Conservation (phyloP, 2,329 filamentous ascomycete species). For the Colletotrichum sp. region DNA sequence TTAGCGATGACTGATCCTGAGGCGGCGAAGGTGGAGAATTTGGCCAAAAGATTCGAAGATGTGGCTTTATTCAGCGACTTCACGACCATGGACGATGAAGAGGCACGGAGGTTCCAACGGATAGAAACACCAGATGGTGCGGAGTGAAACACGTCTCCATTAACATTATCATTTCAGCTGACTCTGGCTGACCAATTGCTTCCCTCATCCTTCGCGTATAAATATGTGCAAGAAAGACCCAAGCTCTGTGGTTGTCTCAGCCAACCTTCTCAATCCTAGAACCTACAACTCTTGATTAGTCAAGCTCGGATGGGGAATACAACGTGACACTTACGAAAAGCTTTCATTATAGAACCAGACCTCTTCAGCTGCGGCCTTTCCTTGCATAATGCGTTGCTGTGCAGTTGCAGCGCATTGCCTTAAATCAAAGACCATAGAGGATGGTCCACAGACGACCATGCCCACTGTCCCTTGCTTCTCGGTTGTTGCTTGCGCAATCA, state of each 20-base stretch:
- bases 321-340: constrained; percentile 24
- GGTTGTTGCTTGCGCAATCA: neutral
- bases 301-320: no score
- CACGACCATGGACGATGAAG: neutral
- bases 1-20: constrained; percentile 38
- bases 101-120: neutral
- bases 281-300: neutral
- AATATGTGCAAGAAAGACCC: neutral
- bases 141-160: neutral
- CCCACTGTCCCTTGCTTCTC: constrained; percentile 19
- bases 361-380: constrained; percentile 11
- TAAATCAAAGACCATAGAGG: constrained; percentile 27
- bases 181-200: neutral
- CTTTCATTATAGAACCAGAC: constrained; percentile 29
- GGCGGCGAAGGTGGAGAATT: constrained; percentile 35
- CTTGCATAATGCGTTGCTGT: constrained; percentile 4
- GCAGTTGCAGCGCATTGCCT: constrained; percentile 20
- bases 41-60: constrained; percentile 37
- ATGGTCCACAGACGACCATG: constrained; percentile 27
- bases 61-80: constrained; percentile 38
- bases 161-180: neutral
- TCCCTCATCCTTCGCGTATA: neutral
- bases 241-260: neutral
- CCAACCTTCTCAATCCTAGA: neutral
- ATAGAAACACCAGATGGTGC: neutral